A percentile compares a stretch with the other conserved stretches of the same genome.
Evolutionary conservation across 139 green algal genomes (phyloP).

Genomic region (Picochlorum sp.): DNA sequence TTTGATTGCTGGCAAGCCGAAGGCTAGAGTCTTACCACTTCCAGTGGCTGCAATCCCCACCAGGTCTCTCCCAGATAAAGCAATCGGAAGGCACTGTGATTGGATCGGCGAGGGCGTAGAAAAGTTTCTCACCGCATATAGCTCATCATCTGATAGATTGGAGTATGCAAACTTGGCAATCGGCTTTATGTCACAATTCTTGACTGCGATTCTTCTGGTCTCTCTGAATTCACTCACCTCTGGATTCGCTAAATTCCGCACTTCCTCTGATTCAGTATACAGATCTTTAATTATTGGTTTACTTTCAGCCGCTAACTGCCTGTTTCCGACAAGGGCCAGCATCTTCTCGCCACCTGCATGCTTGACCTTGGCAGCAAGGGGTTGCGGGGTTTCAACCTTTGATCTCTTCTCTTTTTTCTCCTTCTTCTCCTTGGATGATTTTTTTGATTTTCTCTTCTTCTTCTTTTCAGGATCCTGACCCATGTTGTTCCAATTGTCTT

Average conservation of each 20-base stretch:
- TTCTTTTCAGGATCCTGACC: constrained; percentile 3
- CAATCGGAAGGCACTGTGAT: constrained; percentile 72
- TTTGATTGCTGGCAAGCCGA: constrained; percentile 71
- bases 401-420: constrained; percentile 17
- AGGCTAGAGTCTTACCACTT: constrained; percentile 72
- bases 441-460: not conserved
- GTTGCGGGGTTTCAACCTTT: constrained; percentile 1
- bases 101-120: constrained; percentile 71
- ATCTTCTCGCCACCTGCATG: constrained; percentile 1
- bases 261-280: constrained; percentile 41
- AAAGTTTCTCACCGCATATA: constrained; percentile 61
- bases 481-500: constrained; percentile 15
- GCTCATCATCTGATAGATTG: constrained; percentile 50
- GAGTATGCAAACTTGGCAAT: constrained; percentile 49
- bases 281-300: constrained; percentile 49
- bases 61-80: constrained; percentile 66
- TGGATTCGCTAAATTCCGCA: constrained; percentile 21
- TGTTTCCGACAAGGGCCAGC: constrained; percentile 49
- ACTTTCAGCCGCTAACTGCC: constrained; percentile 27
- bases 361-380: constrained; percentile 15
- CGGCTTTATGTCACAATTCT: constrained; percentile 38
- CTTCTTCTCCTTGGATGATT: constrained; percentile 9
- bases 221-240: constrained; percentile 33
- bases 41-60: constrained; percentile 84
- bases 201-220: constrained; percentile 41